Percentiles rank a stretch among this genome's conserved stretches.
phyloP scores from a whole-genome alignment of 2,329 filamentous ascomycete species.

The Rosellinia necatrix region DNA sequence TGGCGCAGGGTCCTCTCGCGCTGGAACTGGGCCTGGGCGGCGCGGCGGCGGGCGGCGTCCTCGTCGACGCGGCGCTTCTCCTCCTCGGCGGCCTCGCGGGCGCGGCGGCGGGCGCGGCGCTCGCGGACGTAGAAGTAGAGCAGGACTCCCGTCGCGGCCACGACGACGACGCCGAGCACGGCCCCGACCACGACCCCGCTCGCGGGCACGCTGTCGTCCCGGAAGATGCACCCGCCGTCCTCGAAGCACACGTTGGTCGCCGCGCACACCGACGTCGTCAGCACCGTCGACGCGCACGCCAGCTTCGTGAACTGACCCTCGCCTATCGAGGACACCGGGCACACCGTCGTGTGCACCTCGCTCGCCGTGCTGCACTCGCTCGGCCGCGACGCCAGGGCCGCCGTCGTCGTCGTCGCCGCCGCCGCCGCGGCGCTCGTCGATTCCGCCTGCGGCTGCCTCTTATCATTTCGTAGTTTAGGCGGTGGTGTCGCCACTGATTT shows the following conservation, averaged over 20 bases:
- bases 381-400: background rate
- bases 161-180: constrained; percentile 50
- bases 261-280: constrained; percentile 31
- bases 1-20: constrained; percentile 6
- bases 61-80: constrained; percentile 47
- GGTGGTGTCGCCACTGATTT: constrained; percentile 11
- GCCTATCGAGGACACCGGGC: constrained; percentile 2
- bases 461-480: background rate
- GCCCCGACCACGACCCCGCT: constrained; percentile 54
- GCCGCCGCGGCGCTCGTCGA: constrained; percentile 11
- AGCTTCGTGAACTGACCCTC: constrained; percentile 23
- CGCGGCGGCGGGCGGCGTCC: background rate
- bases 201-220: constrained; percentile 46
- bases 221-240: constrained; percentile 47
- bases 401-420: constrained; percentile 13
- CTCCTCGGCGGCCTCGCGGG: constrained; percentile 53
- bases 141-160: constrained; percentile 46
- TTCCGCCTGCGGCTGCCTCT: background rate
- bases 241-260: constrained; percentile 48
- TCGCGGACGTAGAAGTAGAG: constrained; percentile 59
- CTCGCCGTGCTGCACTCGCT: constrained; percentile 5
- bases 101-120: constrained; percentile 49
- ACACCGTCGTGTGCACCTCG: constrained; percentile 16
- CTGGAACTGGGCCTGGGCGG: background rate
- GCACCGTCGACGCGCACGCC: constrained; percentile 38